Base-by-base conservation (phyloP, 169 alveolate species). In the Plasmodium inui region DNA sequence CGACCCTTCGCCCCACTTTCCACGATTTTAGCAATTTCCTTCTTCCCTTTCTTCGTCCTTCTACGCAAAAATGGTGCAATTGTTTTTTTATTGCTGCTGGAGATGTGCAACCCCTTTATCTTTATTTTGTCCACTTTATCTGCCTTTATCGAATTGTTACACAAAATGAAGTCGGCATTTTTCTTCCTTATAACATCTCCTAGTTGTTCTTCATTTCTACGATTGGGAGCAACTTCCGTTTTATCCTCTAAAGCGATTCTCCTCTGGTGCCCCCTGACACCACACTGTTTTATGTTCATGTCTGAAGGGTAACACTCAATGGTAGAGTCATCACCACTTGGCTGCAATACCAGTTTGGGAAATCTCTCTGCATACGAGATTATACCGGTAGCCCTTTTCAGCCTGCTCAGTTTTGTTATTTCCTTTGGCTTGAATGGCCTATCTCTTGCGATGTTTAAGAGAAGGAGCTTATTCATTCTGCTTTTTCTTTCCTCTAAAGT, bases 301-400 rank as follows among this genome's bases (percentile, higher is more conserved):
- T 22, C 82, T 83, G 55, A 83, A 41, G 70, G 8, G 72, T 32
- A 61, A 83, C 71, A 83, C 34, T 83, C 92, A 14, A 67, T n/a
- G 12, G 74, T 12, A 9, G 22, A 80, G 2, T 2, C 12, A 67
- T 34, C 22, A 44, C 34, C 71, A 67, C 70, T 83, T 41, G 57
- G 50, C 12, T 71, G 32, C 55, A 53, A 44, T 22, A 41, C 32
- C 32, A 71, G 44, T 67, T 83, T 44, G 30, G 12, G 72, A n/a
- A 22, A 12, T 8, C 41, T 70, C 6, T 83, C 46, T 39, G n/a
- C 44, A 39, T 22, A 9, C 28, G 82, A 17, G 26, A 37, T 67
- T 5, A 2, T 71, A 41, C 17, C 72, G 34, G 55, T 83, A 34
- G 28, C 53, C 37, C 46, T 83, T 71, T 83, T 83, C 34, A 26